Evolutionary conservation across 257 asterid genomes (phyloP).

Genomic region (Solanum pennellii): DNA sequence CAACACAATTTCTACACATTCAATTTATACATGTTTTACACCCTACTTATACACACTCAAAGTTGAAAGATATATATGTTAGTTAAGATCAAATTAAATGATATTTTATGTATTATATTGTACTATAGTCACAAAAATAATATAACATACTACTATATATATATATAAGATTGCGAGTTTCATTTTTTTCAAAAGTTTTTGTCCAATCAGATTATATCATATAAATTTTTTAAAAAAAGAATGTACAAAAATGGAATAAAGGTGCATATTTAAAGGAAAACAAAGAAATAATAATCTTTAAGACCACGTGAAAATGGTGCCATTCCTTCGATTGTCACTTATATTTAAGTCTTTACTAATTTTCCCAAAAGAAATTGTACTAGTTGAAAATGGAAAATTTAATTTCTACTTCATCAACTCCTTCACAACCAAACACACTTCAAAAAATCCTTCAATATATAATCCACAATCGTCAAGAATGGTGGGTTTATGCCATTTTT

Average conservation of each 20-base stretch:
- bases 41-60: too few relatives aligned
- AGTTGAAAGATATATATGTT: too few relatives aligned
- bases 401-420: not conserved
- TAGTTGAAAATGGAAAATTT: slow-evolving; percentile 14
- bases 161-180: not conserved
- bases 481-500: slow-evolving; percentile 33
- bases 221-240: accelerated
- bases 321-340: not conserved
- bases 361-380: not conserved
- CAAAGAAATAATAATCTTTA: not conserved
- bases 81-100: too few relatives aligned
- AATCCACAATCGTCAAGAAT: slow-evolving; percentile 11
- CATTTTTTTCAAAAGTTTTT: not conserved
- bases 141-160: not conserved
- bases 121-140: not conserved
- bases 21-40: too few relatives aligned
- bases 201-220: not conserved
- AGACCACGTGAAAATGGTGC: not conserved
- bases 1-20: too few relatives aligned
- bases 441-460: slow-evolving; percentile 16
- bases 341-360: not conserved
- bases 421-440: slow-evolving; percentile 3
- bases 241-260: not conserved
- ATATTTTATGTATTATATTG: too few relatives aligned
- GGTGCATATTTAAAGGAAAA: not conserved